These are phyloP conservation scores for Metarhizium humberi DNA, from an alignment of 2,329 filamentous ascomycete genomes.

Conservation along the genomic window DNA sequence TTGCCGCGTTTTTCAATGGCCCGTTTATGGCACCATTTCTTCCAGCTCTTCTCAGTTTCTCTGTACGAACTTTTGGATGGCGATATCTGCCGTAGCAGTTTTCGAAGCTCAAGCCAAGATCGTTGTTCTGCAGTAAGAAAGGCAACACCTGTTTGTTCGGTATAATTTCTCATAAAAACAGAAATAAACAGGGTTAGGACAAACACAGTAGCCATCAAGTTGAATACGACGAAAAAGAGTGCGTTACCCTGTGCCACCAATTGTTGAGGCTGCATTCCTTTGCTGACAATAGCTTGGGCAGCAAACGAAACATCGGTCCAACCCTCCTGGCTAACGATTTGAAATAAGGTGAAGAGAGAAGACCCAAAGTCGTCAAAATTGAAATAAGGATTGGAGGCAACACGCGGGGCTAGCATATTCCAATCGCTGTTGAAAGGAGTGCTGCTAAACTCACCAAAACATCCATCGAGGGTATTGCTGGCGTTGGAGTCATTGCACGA, in stretches of 20 bases:
- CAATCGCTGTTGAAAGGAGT: conserved; percentile 66
- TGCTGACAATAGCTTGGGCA: conserved; percentile 71
- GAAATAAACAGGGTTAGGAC: conserved; percentile 96
- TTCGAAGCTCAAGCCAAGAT: conserved; percentile 91
- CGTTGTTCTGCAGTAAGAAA: conserved; percentile 93
- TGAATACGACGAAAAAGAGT: conserved; percentile 92
- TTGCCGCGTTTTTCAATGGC: conserved; percentile 89
- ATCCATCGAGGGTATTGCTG: conserved; percentile 57
- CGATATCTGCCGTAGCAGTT: conserved; percentile 83
- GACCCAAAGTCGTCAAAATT: conserved; percentile 94
- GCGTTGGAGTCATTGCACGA: conserved; percentile 60
- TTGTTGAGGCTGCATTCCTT: conserved; percentile 60
- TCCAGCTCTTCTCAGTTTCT: conserved; percentile 68
- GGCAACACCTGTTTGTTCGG: conserved; percentile 93
- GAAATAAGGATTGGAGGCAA: conserved; percentile 73
- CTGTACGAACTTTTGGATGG: conserved; percentile 86
- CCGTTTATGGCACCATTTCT: conserved; percentile 88
- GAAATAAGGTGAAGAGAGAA: conserved; percentile 91
- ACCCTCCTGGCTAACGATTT: conserved; percentile 97
- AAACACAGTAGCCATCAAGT: conserved; percentile 91
- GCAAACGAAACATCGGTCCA: conserved; percentile 92
- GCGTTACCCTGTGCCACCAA: conserved; percentile 74
- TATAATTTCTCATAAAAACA: conserved; percentile 99
- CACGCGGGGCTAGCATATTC: conserved; percentile 74
- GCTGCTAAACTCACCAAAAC: conserved; percentile 74